Base-by-base conservation (phyloP, 805 yeast genomes). In the Hyphopichia homilentoma region DNA sequence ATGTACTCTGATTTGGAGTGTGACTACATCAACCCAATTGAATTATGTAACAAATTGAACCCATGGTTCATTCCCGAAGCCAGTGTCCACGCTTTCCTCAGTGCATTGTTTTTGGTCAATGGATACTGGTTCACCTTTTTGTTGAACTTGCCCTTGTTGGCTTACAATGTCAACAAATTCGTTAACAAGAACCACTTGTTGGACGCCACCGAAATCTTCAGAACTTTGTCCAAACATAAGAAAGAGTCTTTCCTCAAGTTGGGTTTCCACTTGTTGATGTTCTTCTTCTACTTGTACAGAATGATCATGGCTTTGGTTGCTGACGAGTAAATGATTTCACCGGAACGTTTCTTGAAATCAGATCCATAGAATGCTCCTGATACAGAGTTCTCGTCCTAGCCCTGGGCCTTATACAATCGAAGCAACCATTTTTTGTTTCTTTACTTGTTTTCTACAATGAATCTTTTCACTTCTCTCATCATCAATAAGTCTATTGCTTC, bases 1-100 rank as follows among this genome's bases (percentile, higher is more conserved):
- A 80, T 88, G 82, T 90, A 84, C 70, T 84, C 95, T 44, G 97
- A 89, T 64, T 73, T 89, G 60, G 97, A 86, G 63, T 81, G 89
- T 54, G 98, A 93, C 62, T 93, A 90, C 71, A 89, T 90, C 67
- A 93, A 90, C 61, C 97, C 97, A 36, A 87, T 90, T 57, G 97
- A 90, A 65, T 73, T 93, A 49, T 93, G 98, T 68, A 86, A 86
- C 67, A 82, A 85, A 53, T 77, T 93, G 57, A 93, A 93, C 72
- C 80, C 83, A 48, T 80, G 85, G 65, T 80, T 90, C 48, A 69
- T 84, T 25, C 97, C 97, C 30, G 97, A 93, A 64, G 96, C 95
- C 17, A 80, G 72, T 4, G 63, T 85, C 37, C 97, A 90, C 51
- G 93, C 73, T 2, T 66, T 81, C 36, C 57, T 88, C 43, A 73